These are phyloP conservation scores for Leccinum subrobustum DNA, from an alignment of 1,284 basidiomycete genomes.

Conservation along the genomic window DNA sequence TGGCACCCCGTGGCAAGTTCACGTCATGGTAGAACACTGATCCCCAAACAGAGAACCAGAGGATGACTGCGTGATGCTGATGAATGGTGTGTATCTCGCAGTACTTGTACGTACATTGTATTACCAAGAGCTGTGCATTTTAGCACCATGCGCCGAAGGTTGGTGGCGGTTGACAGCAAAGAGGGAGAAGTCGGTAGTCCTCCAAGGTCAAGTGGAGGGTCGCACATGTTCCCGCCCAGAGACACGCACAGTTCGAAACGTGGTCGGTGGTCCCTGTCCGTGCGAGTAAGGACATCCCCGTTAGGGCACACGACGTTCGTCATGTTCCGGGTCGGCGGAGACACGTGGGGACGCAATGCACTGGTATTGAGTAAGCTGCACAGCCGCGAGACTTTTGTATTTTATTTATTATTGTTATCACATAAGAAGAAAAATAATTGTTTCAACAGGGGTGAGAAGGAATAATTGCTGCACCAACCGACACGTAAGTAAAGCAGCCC, in stretches of 20 bases:
- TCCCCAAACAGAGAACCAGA: not conserved
- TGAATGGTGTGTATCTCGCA: not conserved
- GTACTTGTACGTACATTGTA: not conserved
- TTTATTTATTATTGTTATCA: not conserved
- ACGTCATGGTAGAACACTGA: not conserved
- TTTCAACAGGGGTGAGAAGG: not conserved
- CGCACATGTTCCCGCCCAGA: not conserved
- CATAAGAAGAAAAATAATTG: not conserved
- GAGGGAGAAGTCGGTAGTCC: not conserved
- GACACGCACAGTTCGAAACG: not conserved
- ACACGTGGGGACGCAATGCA: not conserved
- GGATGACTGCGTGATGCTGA: not conserved
- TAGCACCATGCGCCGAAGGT: not conserved
- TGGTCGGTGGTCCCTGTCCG: not conserved
- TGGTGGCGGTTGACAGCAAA: too few species aligned
- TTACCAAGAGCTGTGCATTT: not conserved
- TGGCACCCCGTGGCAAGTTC: not conserved
- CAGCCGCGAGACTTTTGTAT: not conserved
- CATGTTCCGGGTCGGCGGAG: not conserved
- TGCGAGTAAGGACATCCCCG: not conserved
- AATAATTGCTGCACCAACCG: not conserved
- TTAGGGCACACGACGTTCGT: not conserved
- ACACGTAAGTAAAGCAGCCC: not conserved
- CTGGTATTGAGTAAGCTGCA: not conserved
- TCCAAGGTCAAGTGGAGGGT: not conserved